Conservation (phyloP, 2,329 filamentous ascomycete species). For the Alternaria hordeiaustralica region DNA sequence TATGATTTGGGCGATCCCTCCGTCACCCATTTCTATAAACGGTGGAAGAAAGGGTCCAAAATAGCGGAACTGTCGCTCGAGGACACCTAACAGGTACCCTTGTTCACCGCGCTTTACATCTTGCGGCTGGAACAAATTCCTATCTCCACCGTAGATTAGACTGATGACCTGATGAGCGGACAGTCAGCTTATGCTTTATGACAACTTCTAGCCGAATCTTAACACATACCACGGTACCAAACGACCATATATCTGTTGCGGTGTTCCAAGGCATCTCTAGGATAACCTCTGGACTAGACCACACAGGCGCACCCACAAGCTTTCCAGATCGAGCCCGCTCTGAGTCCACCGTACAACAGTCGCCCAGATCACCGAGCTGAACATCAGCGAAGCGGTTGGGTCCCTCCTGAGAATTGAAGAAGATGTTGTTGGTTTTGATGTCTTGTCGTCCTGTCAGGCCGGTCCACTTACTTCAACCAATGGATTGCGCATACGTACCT, state of each 20-base stretch:
- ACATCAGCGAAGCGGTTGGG: conserved; percentile 44
- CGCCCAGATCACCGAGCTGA: conserved; percentile 44
- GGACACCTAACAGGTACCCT: conserved; percentile 30
- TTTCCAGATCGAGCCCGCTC: conserved; percentile 30
- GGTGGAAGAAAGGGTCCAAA: conserved; percentile 30
- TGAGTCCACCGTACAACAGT: conserved; percentile 30
- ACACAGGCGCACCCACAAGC: conserved; percentile 47
- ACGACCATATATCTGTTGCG: conserved; percentile 52
- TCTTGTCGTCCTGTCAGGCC: conserved; percentile 17
- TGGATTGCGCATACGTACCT: background rate
- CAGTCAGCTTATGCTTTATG: background rate
- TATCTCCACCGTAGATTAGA: conserved; percentile 33
- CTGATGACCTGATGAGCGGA: conserved; percentile 31
- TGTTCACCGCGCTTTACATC: conserved; percentile 27
- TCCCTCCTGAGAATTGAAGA: conserved; percentile 42
- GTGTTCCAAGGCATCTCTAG: conserved; percentile 42
- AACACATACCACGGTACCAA: conserved; percentile 45
- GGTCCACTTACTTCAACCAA: background rate
- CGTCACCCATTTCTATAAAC: background rate
- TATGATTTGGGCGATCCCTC: background rate
- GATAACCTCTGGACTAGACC: conserved; percentile 47
- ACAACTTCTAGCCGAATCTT: background rate
- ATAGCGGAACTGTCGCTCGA: conserved; percentile 27
- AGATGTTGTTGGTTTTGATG: conserved; percentile 49
- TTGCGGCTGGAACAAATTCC: conserved; percentile 35